Base-by-base conservation (phyloP, 345 rosid species). In the Turnera subulata region DNA sequence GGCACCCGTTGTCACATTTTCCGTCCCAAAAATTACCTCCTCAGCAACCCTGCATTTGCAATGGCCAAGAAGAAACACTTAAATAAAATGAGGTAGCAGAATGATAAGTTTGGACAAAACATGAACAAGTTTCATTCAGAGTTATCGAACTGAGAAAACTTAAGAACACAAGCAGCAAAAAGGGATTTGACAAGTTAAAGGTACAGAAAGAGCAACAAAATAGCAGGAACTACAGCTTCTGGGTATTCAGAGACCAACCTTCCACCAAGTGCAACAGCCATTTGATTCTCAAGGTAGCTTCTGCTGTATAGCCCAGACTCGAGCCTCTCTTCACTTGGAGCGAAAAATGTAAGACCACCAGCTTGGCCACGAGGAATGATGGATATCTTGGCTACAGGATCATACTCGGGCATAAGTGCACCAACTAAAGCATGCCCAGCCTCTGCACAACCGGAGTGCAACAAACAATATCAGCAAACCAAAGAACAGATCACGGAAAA, bases 251-350 rank as follows among this genome's bases (percentile, higher is more conserved):
- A 64, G 61, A 71, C 81, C 59, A 58, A 93, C 99, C 99, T 89
- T 78, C 97, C 99, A 43, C 99, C 96, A 23, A 93, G 95, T 59
- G 97, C 99, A 61, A 93, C 97, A 32, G 97, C 94, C 99, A 89
- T 80, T 70, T 93, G 99, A 66, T 93, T 93, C 85, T 89, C 97
- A 18, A 93, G 81, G 84, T 93, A 93, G 85, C 96, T 86, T 66
- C 86, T 76, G 74, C 97, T 89, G 77, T 93, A 93, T 68, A 93
- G 67, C 61, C 97, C 97, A 66, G 97, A 93, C 80, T 93, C 99
- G 0, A 93, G 88, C 73, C 97, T 83, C 73, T 93, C 99, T 69
- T 93, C 97, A 19, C 99, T 93, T 14, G 97, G 99, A 25, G 97
- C 96, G 7, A 86, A 89, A 53, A 89, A 89, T 39, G 99, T 93